Evolutionary conservation across 2,329 filamentous ascomycete genomes (phyloP).

Genomic region (Arthrobotrys megalospora): DNA sequence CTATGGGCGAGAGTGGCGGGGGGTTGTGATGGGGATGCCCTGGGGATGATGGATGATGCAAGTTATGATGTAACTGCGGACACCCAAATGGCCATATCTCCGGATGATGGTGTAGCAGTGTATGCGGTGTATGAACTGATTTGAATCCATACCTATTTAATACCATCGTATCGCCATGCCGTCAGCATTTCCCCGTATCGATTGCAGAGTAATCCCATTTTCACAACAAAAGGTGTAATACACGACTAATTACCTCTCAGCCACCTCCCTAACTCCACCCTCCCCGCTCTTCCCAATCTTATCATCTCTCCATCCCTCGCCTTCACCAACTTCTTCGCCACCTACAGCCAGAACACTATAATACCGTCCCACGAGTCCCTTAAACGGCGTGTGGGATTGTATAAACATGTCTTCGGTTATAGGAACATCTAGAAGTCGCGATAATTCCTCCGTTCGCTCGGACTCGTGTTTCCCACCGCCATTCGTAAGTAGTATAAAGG

Average conservation of each 20-base stretch:
- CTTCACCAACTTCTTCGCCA: conserved; percentile 71
- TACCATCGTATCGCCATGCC: background rate
- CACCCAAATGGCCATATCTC: conserved; percentile 57
- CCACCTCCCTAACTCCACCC: conserved; percentile 72
- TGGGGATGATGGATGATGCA: conserved; percentile 42
- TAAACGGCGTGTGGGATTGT: conserved; percentile 92
- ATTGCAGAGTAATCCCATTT: conserved; percentile 62
- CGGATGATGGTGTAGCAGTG: conserved; percentile 48
- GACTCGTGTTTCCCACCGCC: conserved; percentile 88
- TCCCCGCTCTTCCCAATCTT: conserved; percentile 44
- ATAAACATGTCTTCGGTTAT: conserved; percentile 81
- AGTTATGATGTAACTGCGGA: conserved; percentile 41
- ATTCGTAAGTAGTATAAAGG: conserved; percentile 96
- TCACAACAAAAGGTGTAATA: conserved; percentile 12
- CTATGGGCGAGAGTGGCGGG: conserved; percentile 70
- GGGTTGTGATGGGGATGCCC: conserved; percentile 15
- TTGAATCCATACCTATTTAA: conserved; percentile 51
- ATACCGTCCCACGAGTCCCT: conserved; percentile 74
- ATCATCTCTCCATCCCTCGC: conserved; percentile 40
- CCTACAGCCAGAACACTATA: conserved; percentile 82
- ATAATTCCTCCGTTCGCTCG: conserved; percentile 80
- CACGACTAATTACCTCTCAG: conserved; percentile 72
- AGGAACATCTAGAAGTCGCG: conserved; percentile 75
- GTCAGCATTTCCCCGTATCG: background rate
- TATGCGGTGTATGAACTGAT: conserved; percentile 50